These are phyloP conservation scores for Phytophthora pisi DNA, from an alignment of 352 stramenopile species.

Conservation along the genomic window DNA sequence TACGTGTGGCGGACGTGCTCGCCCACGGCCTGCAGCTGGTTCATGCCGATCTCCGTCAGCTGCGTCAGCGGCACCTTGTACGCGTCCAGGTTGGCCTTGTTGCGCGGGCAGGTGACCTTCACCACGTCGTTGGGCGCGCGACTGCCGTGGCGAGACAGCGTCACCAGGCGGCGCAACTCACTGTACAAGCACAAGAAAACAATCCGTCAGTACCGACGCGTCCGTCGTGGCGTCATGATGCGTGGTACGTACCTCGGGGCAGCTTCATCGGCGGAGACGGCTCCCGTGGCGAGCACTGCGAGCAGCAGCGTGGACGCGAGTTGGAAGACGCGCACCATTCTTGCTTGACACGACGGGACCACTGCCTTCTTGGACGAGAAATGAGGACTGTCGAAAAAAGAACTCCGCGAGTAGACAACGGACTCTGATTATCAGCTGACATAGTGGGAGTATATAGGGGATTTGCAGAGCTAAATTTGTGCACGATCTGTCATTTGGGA, in stretches of 20 bases:
- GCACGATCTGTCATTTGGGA: neutral
- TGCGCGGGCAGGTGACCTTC: constrained; percentile 63
- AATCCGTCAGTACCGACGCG: neutral
- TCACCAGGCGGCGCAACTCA: constrained; percentile 76
- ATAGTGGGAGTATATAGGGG: neutral
- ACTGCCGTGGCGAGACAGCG: constrained; percentile 80
- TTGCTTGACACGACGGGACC: neutral
- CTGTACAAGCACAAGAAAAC: constrained; percentile 27
- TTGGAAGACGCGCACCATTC: constrained; percentile 21
- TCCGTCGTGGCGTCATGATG: neutral
- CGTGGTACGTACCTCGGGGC: constrained; percentile 17
- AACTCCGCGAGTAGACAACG: neutral
- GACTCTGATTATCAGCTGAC: neutral
- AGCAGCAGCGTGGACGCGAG: constrained; percentile 23
- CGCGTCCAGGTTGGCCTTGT: constrained; percentile 66
- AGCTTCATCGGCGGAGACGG: constrained; percentile 15
- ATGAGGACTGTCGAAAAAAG: constrained; percentile 17
- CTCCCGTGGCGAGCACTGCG: constrained; percentile 16
- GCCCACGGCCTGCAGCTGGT: constrained; percentile 70
- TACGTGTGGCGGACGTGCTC: constrained; percentile 77
- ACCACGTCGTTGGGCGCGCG: constrained; percentile 77
- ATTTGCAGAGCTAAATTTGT: neutral
- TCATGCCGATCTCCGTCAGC: constrained; percentile 84
- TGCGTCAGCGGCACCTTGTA: constrained; percentile 86
- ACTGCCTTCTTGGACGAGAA: constrained; percentile 1